Conservation (phyloP, 371 early-diverging fungal genomes). For the Rozella allomycis region DNA sequence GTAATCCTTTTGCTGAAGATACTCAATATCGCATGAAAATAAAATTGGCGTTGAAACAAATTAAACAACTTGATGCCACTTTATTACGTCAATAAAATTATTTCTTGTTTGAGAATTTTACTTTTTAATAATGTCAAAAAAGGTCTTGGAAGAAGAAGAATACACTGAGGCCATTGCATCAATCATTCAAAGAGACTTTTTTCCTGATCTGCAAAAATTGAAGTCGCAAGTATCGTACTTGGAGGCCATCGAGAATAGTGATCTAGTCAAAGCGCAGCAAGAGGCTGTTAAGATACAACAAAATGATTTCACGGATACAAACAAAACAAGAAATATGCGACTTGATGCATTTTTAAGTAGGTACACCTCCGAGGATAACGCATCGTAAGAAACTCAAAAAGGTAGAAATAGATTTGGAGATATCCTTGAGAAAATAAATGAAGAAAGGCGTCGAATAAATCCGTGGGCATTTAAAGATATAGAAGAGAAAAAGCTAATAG, state of each 20-base stretch:
- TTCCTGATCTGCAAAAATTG: slow-evolving; percentile 44
- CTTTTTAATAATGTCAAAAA: too few species aligned
- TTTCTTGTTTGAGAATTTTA: too few species aligned
- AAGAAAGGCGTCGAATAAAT: slow-evolving; percentile 30
- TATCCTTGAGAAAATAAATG: slow-evolving; percentile 37
- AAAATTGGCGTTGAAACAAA: background rate
- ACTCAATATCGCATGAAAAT: background rate
- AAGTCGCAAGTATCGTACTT: slow-evolving; percentile 28
- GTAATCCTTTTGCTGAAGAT: background rate
- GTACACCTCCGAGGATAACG: slow-evolving; percentile 70
- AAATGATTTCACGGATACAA: slow-evolving; percentile 9
- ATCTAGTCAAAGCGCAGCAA: slow-evolving; percentile 1
- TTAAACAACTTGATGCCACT: slow-evolving; percentile 1
- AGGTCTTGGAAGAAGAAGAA: slow-evolving; percentile 45
- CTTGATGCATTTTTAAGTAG: slow-evolving; percentile 45
- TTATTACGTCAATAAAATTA: too few species aligned
- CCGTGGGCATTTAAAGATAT: slow-evolving; percentile 47
- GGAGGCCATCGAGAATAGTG: slow-evolving; percentile 13
- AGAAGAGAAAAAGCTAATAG: slow-evolving; percentile 30
- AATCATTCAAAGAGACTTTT: slow-evolving; percentile 67
- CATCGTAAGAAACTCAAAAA: too few species aligned
- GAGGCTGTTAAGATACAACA: background rate
- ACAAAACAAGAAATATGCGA: slow-evolving; percentile 4
- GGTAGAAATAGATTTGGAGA: too few species aligned
- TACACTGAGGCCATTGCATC: slow-evolving; percentile 48